Evolutionary conservation across 176 grass and related monocot genomes (phyloP).

Genomic region (Saccharum officinarum): DNA sequence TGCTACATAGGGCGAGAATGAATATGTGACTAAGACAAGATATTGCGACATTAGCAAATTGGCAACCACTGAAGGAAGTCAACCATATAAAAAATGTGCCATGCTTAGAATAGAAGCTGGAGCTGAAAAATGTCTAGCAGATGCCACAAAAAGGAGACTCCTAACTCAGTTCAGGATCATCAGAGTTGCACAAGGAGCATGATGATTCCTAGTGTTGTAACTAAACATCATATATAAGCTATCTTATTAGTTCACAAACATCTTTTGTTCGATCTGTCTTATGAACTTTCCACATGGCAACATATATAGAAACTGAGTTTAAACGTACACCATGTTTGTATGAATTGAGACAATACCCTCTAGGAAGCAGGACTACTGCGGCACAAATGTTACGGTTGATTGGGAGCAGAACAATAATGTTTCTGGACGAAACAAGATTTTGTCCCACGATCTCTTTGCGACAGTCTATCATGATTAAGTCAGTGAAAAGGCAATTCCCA

Average conservation of each 20-base stretch:
- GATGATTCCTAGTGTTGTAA: neutral
- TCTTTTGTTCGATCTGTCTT: neutral
- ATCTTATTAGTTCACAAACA: neutral
- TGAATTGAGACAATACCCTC: neutral
- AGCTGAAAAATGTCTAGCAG: neutral
- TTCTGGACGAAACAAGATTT: neutral
- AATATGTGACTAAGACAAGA: neutral
- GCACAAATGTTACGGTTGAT: neutral
- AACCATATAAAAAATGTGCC: neutral
- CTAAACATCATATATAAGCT: neutral
- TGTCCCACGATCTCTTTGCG: neutral
- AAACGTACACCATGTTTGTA: neutral
- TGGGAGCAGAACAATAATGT: neutral
- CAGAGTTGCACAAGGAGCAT: neutral
- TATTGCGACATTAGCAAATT: neutral
- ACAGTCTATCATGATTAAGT: neutral
- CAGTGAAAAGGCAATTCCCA: neutral
- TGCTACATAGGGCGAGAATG: neutral
- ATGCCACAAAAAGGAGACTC: neutral
- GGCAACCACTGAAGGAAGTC: neutral
- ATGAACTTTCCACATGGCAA: neutral
- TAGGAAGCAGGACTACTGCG: neutral
- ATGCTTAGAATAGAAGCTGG: neutral
- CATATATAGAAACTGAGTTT: conserved; percentile 1
- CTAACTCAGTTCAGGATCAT: neutral